Conservation (phyloP, 495 filamentous ascomycete genomes). For the Diplogelasinospora grovesii region DNA sequence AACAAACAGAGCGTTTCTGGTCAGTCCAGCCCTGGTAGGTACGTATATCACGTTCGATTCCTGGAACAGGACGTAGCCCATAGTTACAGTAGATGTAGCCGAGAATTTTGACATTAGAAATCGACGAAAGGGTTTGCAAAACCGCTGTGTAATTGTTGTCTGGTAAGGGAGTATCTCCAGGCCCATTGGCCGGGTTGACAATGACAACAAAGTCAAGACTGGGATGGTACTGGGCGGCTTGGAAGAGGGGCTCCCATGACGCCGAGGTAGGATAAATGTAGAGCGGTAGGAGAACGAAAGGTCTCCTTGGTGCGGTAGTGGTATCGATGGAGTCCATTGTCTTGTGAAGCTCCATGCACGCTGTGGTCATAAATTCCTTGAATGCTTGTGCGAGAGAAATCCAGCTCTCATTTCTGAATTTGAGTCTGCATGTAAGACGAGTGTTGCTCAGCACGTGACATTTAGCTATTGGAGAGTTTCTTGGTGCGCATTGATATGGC, state of each 20-base stretch:
- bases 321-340: too few species aligned
- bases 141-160: conserved; percentile 47
- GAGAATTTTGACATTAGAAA: conserved; percentile 44
- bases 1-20: not conserved
- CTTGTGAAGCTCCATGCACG: too few species aligned
- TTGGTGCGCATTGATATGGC: too few species aligned
- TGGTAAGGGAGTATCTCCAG: conserved; percentile 38
- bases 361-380: too few species aligned
- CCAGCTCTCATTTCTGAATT: too few species aligned
- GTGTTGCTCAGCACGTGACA: too few species aligned
- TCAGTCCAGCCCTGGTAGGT: conserved; percentile 4
- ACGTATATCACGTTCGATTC: conserved; percentile 33
- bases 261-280: conserved; percentile 49
- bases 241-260: conserved; percentile 43
- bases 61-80: conserved; percentile 33
- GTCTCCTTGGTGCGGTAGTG: not conserved
- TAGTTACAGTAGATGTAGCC: conserved; percentile 52
- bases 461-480: too few species aligned
- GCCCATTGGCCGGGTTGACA: conserved; percentile 51
- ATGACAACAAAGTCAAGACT: conserved; percentile 46
- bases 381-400: too few species aligned
- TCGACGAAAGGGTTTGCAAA: conserved; percentile 36
- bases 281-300: conserved; percentile 42
- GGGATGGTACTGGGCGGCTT: conserved; percentile 36
- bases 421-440: too few species aligned